phyloP scores from a whole-genome alignment of 768 basidiomycete species.

The Naganishia kalamii region DNA sequence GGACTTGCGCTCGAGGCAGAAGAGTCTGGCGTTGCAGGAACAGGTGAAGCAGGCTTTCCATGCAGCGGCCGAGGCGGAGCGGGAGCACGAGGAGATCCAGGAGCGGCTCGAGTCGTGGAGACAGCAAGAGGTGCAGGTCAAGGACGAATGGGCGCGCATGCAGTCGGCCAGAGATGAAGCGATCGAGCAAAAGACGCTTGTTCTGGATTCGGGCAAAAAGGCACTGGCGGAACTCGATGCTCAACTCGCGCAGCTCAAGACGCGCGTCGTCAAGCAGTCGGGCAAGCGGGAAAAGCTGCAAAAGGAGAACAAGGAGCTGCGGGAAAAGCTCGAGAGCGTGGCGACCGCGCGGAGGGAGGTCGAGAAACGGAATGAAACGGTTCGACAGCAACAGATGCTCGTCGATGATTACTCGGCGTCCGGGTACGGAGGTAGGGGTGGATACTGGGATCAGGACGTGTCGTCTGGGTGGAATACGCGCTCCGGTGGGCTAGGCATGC shows the following conservation, averaged over 20 bases:
- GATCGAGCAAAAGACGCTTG: slow-evolving; percentile 34
- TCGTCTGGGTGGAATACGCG: not conserved
- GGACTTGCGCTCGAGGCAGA: slow-evolving; percentile 77
- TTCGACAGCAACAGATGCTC: slow-evolving; percentile 21
- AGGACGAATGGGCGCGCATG: slow-evolving; percentile 31
- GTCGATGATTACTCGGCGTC: slow-evolving; percentile 17
- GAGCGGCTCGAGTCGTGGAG: slow-evolving; percentile 50
- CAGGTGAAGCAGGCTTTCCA: slow-evolving; percentile 72
- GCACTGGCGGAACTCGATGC: slow-evolving; percentile 36
- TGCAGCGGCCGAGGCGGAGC: slow-evolving; percentile 52
- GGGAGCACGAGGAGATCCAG: slow-evolving; percentile 50
- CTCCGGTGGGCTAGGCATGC: not conserved
- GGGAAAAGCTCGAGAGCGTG: slow-evolving; percentile 36
- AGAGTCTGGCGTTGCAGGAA: slow-evolving; percentile 79
- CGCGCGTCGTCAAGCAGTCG: slow-evolving; percentile 39
- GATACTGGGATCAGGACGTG: slow-evolving; percentile 3
- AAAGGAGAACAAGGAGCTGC: slow-evolving; percentile 36
- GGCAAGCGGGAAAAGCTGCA: slow-evolving; percentile 37
- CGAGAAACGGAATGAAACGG: slow-evolving; percentile 35
- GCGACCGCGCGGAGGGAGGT: slow-evolving; percentile 34
- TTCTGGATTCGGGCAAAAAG: slow-evolving; percentile 34
- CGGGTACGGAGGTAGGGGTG: slow-evolving; percentile 3
- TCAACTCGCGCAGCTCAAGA: slow-evolving; percentile 31
- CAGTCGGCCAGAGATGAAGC: slow-evolving; percentile 28
- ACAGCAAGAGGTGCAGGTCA: slow-evolving; percentile 29